Conservation (phyloP, 2,329 filamentous ascomycete species). For the Arthrinium puccinioides region DNA sequence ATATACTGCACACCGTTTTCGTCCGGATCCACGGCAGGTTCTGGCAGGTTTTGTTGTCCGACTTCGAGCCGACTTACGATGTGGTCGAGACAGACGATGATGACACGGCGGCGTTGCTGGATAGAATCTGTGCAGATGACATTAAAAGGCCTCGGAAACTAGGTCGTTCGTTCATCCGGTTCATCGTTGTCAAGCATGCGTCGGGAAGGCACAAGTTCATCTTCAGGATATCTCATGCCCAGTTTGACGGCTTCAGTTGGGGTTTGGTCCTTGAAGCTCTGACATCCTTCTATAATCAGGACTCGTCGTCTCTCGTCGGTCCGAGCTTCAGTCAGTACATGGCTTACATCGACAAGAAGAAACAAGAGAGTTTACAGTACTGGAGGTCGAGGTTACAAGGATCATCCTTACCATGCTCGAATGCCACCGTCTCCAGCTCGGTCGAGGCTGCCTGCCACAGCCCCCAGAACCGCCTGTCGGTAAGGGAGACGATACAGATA, state of each 20-base stretch:
- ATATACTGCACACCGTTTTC: conserved; percentile 1
- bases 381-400: not conserved
- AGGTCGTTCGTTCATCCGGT: conserved; percentile 1
- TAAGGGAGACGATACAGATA: not conserved
- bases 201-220: conserved; percentile 2
- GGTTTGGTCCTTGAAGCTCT: not conserved
- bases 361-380: not conserved
- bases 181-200: not conserved
- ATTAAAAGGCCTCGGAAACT: not conserved
- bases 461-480: not conserved
- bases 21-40: not conserved
- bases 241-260: conserved; percentile 4
- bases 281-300: conserved; percentile 1
- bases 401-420: not conserved
- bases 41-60: not conserved
- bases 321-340: conserved; percentile 2
- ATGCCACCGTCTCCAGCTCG: not conserved
- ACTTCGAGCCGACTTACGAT: not conserved
- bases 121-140: not conserved
- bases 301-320: not conserved
- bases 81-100: not conserved
- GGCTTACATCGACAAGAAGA: not conserved
- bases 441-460: not conserved
- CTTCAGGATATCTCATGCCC: conserved; percentile 2
- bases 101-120: not conserved